phyloP scores from a whole-genome alignment of 305 asterid species.

The Rubia balearica region DNA sequence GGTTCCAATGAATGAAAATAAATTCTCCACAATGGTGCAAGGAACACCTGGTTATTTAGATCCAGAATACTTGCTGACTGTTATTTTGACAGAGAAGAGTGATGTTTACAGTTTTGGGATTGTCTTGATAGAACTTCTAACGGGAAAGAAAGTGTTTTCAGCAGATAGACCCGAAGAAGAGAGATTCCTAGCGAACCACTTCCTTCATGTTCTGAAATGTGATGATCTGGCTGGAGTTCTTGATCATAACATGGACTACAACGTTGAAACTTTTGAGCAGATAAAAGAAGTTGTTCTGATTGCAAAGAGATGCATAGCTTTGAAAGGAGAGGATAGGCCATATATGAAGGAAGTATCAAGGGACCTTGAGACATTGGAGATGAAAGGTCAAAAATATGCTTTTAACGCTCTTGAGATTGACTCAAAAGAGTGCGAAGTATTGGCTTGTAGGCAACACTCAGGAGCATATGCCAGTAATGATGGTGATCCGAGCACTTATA shows the following conservation, averaged over 20 bases:
- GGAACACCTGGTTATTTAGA: not conserved
- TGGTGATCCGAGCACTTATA: not conserved
- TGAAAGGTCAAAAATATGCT: not conserved
- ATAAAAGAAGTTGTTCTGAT: not conserved
- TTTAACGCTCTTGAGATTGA: not conserved
- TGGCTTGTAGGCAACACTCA: not conserved
- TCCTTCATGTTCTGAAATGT: too few species aligned
- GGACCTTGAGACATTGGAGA: not conserved
- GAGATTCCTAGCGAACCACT: not conserved
- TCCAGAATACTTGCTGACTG: not conserved
- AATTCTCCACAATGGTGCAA: not conserved
- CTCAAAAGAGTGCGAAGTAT: not conserved
- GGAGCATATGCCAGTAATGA: not conserved
- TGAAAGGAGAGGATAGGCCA: not conserved
- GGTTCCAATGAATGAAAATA: not conserved
- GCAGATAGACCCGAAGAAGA: not conserved
- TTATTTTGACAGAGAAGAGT: not conserved
- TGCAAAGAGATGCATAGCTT: not conserved
- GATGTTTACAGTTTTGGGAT: not conserved
- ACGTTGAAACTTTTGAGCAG: not conserved
- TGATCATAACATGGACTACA: not conserved
- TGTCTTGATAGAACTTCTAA: not conserved
- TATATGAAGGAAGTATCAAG: not conserved
- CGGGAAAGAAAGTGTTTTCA: not conserved
- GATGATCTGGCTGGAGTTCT: not conserved